These are phyloP conservation scores for Eragrostis tef DNA, from an alignment of 202 grass and related monocot genomes.

Conservation along the genomic window DNA sequence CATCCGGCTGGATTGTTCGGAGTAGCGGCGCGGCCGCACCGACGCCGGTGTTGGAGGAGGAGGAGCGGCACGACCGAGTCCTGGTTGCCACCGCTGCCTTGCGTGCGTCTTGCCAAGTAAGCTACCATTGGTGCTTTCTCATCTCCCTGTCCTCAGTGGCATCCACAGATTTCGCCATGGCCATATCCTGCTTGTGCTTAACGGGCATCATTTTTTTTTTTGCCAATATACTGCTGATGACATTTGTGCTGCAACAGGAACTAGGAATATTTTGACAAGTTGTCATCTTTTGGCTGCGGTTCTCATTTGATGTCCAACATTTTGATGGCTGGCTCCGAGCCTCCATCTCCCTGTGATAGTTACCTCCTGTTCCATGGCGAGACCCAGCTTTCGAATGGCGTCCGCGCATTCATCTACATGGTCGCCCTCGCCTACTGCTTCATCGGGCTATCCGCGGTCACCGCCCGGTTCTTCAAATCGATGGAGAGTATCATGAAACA, in stretches of 20 bases:
- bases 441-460: constrained; percentile 75
- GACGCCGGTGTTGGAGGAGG: too few relatives aligned
- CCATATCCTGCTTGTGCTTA: too few relatives aligned
- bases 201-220: too few relatives aligned
- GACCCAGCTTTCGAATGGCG: constrained; percentile 59
- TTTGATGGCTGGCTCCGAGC: not conserved
- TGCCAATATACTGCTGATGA: not conserved
- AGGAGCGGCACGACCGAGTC: not conserved
- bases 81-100: not conserved
- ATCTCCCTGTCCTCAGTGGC: not conserved
- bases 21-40: not conserved
- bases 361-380: constrained; percentile 65
- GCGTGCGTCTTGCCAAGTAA: not conserved
- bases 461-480: constrained; percentile 76
- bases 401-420: constrained; percentile 57
- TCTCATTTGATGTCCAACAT: constrained; percentile 16
- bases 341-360: constrained; percentile 45
- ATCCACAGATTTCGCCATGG: too few relatives aligned
- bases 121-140: not conserved
- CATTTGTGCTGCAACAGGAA: constrained; percentile 36
- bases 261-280: not conserved
- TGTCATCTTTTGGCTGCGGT: not conserved
- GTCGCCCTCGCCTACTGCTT: constrained; percentile 75
- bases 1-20: not conserved
- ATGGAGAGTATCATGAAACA: constrained; percentile 93